Evolutionary conservation across 2,329 filamentous ascomycete species (phyloP).

Genomic region (Apiospora sp.): DNA sequence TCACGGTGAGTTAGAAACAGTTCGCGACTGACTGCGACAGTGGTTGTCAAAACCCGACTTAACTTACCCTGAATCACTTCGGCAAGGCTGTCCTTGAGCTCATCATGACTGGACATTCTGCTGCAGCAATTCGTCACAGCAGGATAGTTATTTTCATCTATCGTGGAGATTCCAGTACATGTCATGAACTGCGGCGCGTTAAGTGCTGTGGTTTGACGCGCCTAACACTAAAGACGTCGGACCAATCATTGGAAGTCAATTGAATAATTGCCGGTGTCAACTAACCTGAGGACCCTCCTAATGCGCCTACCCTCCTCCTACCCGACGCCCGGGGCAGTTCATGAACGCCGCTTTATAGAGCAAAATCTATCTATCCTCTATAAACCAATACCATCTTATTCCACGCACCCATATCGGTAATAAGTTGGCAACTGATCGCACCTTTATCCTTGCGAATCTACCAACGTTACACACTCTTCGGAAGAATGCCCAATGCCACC

Average conservation of each 20-base stretch:
- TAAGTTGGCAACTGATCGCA: not conserved
- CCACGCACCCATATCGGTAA: not conserved
- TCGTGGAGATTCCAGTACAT: not conserved
- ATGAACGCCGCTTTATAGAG: not conserved
- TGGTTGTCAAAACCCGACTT: not conserved
- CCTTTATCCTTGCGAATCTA: too few relatives aligned
- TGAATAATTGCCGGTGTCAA: not conserved
- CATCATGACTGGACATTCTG: slow-evolving; percentile 16
- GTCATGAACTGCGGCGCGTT: not conserved
- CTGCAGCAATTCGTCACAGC: not conserved
- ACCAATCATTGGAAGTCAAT: slow-evolving; percentile 1
- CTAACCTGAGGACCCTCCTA: not conserved
- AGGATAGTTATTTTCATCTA: not conserved
- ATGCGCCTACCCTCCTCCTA: not conserved
- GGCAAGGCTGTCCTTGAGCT: slow-evolving; percentile 16
- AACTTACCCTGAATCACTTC: slow-evolving; percentile 22
- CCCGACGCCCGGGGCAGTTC: not conserved
- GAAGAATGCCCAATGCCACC: not conserved
- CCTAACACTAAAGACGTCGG: not conserved
- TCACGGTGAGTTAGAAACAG: not conserved
- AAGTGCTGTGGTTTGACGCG: slow-evolving; percentile 19
- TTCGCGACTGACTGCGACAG: too few relatives aligned
- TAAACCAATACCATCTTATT: not conserved
- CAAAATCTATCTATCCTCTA: not conserved
- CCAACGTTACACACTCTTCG: not conserved